Conservation (phyloP, 768 basidiomycete species). For the Boletus eberwhitei region DNA sequence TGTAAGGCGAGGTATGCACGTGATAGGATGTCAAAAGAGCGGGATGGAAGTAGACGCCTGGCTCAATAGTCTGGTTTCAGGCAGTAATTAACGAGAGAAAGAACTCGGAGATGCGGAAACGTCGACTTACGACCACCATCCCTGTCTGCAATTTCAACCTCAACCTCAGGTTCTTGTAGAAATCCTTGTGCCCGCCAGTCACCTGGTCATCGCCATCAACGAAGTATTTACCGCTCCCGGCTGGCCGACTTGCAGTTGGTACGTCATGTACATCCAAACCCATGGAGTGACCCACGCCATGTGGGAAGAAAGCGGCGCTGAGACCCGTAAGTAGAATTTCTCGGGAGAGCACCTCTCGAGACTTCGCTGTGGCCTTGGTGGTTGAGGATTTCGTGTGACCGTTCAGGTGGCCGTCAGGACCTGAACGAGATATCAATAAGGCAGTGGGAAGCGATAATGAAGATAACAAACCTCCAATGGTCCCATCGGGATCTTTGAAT, state of each 20-base stretch:
- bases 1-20: conserved; percentile 48
- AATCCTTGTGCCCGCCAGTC: conserved; percentile 55
- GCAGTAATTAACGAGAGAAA: not conserved
- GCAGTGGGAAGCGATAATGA: not conserved
- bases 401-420: not conserved
- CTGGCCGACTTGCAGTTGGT: conserved; percentile 77
- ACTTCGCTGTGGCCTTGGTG: conserved; percentile 4
- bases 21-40: conserved; percentile 67
- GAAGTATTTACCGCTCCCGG: conserved; percentile 43
- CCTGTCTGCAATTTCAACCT: conserved; percentile 66
- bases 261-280: conserved; percentile 96
- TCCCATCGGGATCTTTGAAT: conserved; percentile 64
- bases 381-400: not conserved
- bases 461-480: conserved; percentile 6
- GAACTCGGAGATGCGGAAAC: not conserved
- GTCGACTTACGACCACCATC: conserved; percentile 81
- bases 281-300: conserved; percentile 87
- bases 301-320: conserved; percentile 88
- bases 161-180: conserved; percentile 80
- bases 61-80: conserved; percentile 73
- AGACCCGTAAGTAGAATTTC: conserved; percentile 75
- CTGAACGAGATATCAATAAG: not conserved
- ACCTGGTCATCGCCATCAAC: conserved; percentile 78
- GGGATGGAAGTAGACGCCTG: conserved; percentile 84
- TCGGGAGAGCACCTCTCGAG: conserved; percentile 25